Evolutionary conservation across 805 yeast genomes (phyloP).

Genomic region (Suhomyces sp.): DNA sequence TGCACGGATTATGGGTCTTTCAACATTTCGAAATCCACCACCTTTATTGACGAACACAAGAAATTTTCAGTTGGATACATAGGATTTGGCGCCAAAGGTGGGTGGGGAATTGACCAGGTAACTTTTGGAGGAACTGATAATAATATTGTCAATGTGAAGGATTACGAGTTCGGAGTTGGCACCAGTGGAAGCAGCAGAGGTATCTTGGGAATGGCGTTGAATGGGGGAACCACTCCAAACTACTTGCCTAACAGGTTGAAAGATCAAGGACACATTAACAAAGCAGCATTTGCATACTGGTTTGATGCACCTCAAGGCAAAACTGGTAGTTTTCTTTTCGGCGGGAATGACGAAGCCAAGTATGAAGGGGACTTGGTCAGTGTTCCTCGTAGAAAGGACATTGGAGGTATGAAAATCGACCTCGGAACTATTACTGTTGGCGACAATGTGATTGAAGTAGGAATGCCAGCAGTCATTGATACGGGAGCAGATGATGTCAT

Average conservation of each 20-base stretch:
- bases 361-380: constrained; percentile 8
- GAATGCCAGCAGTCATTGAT: neutral
- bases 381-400: neutral
- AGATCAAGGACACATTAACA: neutral
- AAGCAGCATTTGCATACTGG: neutral
- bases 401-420: neutral
- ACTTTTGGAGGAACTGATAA: neutral
- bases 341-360: constrained; percentile 20
- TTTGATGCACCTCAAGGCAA: neutral
- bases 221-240: neutral
- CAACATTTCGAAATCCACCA: neutral
- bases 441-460: neutral
- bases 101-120: neutral
- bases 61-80: neutral
- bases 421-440: neutral
- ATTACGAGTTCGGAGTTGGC: neutral
- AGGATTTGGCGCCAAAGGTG: neutral
- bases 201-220: neutral
- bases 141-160: neutral
- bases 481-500: neutral
- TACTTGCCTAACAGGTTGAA: neutral
- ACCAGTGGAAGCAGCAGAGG: neutral
- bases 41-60: neutral
- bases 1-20: neutral
- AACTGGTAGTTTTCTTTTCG: constrained; percentile 13